A percentile compares a stretch with the other conserved stretches of the same genome.
Conservation (phyloP, 2,329 filamentous ascomycete genomes). For the Monosporascus sp. region DNA sequence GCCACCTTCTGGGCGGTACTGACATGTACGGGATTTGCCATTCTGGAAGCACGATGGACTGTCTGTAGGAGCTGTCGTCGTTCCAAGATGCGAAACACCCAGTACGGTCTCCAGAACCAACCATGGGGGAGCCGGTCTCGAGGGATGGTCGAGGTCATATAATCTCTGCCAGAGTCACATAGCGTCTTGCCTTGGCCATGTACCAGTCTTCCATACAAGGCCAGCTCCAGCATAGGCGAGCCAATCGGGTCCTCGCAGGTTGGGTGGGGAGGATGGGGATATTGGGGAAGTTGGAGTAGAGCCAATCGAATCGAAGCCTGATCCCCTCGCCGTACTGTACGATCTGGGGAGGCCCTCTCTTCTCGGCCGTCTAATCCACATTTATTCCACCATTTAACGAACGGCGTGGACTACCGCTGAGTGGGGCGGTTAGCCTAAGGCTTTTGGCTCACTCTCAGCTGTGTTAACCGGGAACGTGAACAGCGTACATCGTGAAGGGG, state of each 20-base stretch:
- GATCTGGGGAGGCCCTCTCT: not conserved
- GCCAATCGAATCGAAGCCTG: not conserved
- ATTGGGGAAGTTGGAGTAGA: slow-evolving; percentile 1
- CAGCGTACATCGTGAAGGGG: too few relatives aligned
- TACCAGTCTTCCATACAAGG: not conserved
- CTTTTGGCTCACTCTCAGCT: too few relatives aligned
- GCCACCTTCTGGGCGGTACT: slow-evolving; percentile 22
- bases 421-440: too few relatives aligned
- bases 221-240: not conserved
- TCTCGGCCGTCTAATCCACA: slow-evolving; percentile 1
- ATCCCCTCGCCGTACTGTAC: not conserved
- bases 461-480: too few relatives aligned
- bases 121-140: not conserved
- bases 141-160: not conserved
- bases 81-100: not conserved
- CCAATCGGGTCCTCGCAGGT: not conserved
- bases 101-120: not conserved
- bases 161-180: not conserved
- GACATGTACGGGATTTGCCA: slow-evolving; percentile 13
- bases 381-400: slow-evolving; percentile 2
- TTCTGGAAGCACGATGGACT: slow-evolving; percentile 1
- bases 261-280: slow-evolving; percentile 1
- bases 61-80: not conserved
- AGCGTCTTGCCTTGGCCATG: not conserved
- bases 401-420: not conserved